These are phyloP conservation scores for Talaromyces sp. DNA, from an alignment of 2,329 filamentous ascomycete species.

Conservation along the genomic window DNA sequence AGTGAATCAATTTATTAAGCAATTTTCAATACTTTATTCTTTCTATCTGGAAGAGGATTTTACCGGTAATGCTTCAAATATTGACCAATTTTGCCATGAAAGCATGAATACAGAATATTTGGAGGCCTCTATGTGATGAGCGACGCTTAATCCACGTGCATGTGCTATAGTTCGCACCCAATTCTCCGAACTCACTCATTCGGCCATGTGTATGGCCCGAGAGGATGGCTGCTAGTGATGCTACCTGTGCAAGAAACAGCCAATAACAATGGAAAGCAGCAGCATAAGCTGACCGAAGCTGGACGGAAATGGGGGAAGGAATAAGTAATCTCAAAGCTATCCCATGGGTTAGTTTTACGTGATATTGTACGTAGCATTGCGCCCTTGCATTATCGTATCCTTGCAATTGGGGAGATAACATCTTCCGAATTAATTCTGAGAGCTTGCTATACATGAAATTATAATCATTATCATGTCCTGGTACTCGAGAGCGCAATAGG, in stretches of 20 bases:
- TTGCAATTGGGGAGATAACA: background rate
- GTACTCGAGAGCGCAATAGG: background rate
- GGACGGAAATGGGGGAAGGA: background rate
- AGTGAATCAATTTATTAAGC: background rate
- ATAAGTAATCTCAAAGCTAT: background rate
- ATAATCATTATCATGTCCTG: background rate
- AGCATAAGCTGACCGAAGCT: background rate
- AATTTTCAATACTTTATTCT: background rate
- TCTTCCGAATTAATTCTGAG: background rate
- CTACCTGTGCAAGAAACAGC: background rate
- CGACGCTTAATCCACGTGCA: no score
- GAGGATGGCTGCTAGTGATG: background rate
- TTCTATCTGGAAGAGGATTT: background rate
- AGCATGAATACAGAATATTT: background rate
- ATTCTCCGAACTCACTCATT: background rate
- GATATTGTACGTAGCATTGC: background rate
- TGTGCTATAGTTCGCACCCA: background rate
- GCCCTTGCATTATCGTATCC: background rate
- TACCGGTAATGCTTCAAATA: background rate
- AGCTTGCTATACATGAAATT: background rate
- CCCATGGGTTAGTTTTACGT: background rate
- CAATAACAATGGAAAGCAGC: background rate
- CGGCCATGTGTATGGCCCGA: background rate
- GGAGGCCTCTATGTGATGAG: background rate
- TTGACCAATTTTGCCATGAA: background rate